Evolutionary conservation across 2,329 filamentous ascomycete genomes (phyloP), one percentile per base, ranked within the genome.

Genomic region (Arachnomyces sp.): DNA sequence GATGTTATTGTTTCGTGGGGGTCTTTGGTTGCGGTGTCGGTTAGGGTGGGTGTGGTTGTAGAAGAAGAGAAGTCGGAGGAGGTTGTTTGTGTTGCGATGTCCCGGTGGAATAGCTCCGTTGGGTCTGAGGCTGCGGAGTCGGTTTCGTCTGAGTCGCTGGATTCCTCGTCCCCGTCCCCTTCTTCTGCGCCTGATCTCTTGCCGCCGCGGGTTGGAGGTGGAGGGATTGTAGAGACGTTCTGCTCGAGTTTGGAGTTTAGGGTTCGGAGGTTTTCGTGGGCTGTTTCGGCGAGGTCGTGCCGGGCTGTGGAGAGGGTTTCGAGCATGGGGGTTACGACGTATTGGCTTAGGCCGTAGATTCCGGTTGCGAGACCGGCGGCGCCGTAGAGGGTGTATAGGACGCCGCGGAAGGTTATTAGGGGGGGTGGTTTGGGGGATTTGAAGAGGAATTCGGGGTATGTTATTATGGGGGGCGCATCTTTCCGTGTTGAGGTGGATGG

Each of bases 391-490:
- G 76, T 74, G 48, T 70, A 76, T 25, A 76, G 52, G 3, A 81
- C 61, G 28, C 70, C 70, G n/a, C 63, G 60, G 36, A 76, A 67
- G 5, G 76, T 79, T 25, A 81, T 71, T 13, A 81, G 66, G 0
- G 77, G 77, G 11, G 77, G 74, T 7, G 74, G 74, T 47, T 76
- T 76, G 46, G 70, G 64, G 7, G 75, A 65, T 45, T 77, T 68
- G 33, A 76, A 64, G 31, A 81, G 70, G 50, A 81, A 81, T 55
- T 82, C 77, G 3, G 77, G 77, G 51, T 82, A 82, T 34, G 78
- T 81, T 46, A 82, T 77, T 43, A 82, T 79, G 3, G 77, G 77
- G 13, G 77, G 72, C 16, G 72, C 58, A 29, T 73, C 70, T 52
- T 63, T 63, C 39, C 57, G 45, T 7, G 52, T 36, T 9, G 49